Evolutionary conservation across 1,284 basidiomycete species (phyloP).

Genomic region (Sanguinoderma infundibulare): DNA sequence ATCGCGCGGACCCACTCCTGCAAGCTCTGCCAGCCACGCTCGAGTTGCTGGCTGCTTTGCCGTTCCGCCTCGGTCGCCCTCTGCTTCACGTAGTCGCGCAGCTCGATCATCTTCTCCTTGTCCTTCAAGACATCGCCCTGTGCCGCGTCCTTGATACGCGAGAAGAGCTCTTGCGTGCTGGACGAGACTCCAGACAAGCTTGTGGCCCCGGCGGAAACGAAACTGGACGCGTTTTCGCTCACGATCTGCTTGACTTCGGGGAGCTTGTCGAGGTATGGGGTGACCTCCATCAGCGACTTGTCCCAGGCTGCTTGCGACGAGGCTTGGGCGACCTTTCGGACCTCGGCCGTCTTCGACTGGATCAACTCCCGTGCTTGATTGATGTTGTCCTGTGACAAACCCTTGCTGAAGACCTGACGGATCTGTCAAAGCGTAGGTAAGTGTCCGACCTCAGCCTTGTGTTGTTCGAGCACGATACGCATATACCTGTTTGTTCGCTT

Average conservation of each 20-base stretch:
- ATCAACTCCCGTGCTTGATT: conserved; percentile 32
- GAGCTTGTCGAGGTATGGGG: conserved; percentile 36
- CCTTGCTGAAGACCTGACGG: conserved; percentile 33
- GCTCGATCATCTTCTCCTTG: conserved; percentile 37
- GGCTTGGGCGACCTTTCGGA: conserved; percentile 33
- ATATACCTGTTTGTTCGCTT: conserved; percentile 37
- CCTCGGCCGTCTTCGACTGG: conserved; percentile 33
- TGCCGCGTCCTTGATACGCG: conserved; percentile 32
- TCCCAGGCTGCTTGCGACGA: conserved; percentile 37
- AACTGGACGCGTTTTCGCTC: conserved; percentile 30
- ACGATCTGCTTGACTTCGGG: conserved; percentile 35
- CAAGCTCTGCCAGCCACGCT: conserved; percentile 23
- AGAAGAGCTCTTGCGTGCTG: conserved; percentile 34
- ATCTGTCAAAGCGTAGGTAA: conserved; percentile 20
- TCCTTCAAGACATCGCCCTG: conserved; percentile 30
- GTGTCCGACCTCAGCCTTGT: too few relatives aligned
- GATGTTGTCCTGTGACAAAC: conserved; percentile 33
- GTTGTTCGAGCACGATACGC: neutral
- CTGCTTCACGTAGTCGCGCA: conserved; percentile 34
- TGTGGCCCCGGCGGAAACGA: conserved; percentile 28
- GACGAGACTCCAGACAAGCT: conserved; percentile 19
- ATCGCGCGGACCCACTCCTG: conserved; percentile 21
- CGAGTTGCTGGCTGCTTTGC: conserved; percentile 15
- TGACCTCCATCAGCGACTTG: conserved; percentile 33
- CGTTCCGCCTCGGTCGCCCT: conserved; percentile 35